Percentiles rank a stretch among this genome's conserved stretches.
phyloP scores from a whole-genome alignment of 192 early-diverging fungal species.

The Backusella mclennaniae region DNA sequence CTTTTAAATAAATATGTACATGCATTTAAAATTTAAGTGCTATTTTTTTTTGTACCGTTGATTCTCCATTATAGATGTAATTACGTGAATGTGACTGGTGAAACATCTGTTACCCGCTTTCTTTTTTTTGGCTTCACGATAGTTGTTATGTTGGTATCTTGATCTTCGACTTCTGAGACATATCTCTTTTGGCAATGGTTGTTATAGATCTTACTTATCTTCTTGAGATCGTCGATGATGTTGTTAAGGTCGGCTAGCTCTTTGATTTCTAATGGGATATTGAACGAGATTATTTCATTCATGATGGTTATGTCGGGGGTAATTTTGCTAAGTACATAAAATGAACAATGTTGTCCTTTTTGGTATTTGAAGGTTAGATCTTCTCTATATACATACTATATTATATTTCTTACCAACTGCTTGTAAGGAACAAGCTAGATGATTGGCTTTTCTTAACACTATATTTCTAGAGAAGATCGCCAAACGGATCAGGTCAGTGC shows the following conservation, averaged over 20 bases:
- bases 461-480: background rate
- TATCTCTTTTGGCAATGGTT: background rate
- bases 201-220: background rate
- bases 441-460: background rate
- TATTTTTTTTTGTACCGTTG: background rate
- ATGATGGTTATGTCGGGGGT: background rate
- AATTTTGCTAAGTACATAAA: background rate
- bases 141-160: background rate
- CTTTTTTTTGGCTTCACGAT: conserved; percentile 3
- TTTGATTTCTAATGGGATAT: background rate
- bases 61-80: too few relatives aligned
- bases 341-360: conserved; percentile 3
- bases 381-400: conserved; percentile 1
- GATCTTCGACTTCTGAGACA: background rate
- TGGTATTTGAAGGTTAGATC: conserved; percentile 11
- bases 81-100: background rate
- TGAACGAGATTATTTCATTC: background rate
- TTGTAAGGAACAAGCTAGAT: conserved; percentile 8
- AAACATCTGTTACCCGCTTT: conserved; percentile 1
- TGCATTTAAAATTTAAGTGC: background rate
- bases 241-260: background rate
- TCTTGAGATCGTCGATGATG: background rate
- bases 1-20: background rate
- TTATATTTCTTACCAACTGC: conserved; percentile 13
- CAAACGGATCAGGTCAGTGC: background rate